Conservation (phyloP, 2,329 filamentous ascomycete genomes). For the Xylaria sp. region DNA sequence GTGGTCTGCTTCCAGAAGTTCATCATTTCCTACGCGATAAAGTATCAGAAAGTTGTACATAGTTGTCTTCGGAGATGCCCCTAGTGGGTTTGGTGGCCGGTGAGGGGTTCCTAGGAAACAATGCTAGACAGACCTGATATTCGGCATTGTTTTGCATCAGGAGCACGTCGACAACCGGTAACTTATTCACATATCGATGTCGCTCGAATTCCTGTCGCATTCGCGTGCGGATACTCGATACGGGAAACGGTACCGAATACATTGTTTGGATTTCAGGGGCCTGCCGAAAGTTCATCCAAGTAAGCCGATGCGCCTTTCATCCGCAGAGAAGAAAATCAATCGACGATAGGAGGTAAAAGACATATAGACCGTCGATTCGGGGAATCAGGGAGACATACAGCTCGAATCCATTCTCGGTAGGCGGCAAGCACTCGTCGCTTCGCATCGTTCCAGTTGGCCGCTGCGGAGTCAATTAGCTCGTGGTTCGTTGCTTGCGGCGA, state of each 20-base stretch:
- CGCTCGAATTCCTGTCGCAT: slow-evolving; percentile 97
- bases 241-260: slow-evolving; percentile 92
- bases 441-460: slow-evolving; percentile 89
- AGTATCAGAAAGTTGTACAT: slow-evolving; percentile 31
- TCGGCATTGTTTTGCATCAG: slow-evolving; percentile 92
- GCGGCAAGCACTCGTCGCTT: slow-evolving; percentile 85
- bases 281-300: slow-evolving; percentile 59
- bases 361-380: background rate
- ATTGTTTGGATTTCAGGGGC: slow-evolving; percentile 96
- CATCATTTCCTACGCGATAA: slow-evolving; percentile 80
- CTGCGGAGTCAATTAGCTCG: slow-evolving; percentile 62
- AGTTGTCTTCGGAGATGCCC: background rate
- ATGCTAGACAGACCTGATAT: slow-evolving; percentile 76
- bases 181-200: slow-evolving; percentile 91
- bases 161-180: slow-evolving; percentile 88
- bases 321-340: background rate
- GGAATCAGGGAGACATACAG: slow-evolving; percentile 71
- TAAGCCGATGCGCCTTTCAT: slow-evolving; percentile 26
- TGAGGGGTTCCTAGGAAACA: background rate
- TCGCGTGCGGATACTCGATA: slow-evolving; percentile 89
- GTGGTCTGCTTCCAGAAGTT: slow-evolving; percentile 99
- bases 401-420: slow-evolving; percentile 96
- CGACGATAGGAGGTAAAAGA: too few relatives aligned
- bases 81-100: background rate
- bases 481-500: slow-evolving; percentile 7